phyloP scores from a whole-genome alignment of 1,284 basidiomycete genomes.

The Stereum hirsutum region DNA sequence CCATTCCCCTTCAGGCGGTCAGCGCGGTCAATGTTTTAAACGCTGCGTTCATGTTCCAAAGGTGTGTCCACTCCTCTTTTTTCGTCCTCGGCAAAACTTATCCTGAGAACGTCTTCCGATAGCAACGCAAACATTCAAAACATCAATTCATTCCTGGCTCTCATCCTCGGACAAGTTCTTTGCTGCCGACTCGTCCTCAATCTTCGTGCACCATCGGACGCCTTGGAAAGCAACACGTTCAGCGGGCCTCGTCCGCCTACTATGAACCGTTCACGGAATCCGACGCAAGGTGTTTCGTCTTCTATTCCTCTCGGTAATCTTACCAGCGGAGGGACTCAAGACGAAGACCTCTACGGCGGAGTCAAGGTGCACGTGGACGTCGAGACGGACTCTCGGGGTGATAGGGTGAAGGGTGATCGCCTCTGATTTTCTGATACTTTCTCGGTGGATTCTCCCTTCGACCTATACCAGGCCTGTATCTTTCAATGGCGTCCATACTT shows the following conservation, averaged over 20 bases:
- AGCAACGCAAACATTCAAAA: not conserved
- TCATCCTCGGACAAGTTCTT: not conserved
- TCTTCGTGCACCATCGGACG: not conserved
- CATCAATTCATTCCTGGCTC: not conserved
- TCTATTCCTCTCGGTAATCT: not conserved
- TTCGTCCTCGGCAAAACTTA: no score
- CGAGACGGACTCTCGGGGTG: not conserved
- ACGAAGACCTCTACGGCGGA: not conserved
- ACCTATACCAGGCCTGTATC: no score
- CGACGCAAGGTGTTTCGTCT: no score
- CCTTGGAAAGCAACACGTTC: not conserved
- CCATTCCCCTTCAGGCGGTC: not conserved
- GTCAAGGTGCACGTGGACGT: not conserved
- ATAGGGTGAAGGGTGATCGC: no score
- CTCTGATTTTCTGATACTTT: no score
- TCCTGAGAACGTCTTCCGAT: not conserved
- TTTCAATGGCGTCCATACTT: no score
- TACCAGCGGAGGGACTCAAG: not conserved
- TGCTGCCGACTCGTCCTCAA: not conserved
- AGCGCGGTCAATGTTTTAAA: not conserved
- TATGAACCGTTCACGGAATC: no score
- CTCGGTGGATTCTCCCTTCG: no score
- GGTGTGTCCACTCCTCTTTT: no score
- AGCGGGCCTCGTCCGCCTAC: not conserved
- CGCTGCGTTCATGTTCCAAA: not conserved